Base-by-base conservation (phyloP, 1,139 yeast species). In the Blastobotrys persicus region DNA sequence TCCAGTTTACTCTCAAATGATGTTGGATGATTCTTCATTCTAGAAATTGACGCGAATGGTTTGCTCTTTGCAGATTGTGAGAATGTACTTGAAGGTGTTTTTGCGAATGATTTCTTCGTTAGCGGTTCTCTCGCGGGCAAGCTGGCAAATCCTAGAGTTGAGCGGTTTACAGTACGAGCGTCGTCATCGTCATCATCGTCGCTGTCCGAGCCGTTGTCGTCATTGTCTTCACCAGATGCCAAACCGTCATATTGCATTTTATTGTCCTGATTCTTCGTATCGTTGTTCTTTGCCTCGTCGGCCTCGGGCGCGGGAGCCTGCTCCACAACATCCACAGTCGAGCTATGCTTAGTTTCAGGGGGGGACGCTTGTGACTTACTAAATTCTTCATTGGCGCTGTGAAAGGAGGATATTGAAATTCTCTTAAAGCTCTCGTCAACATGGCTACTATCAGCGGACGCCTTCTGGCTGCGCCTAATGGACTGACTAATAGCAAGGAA, bases 101-200 rank as follows among this genome's bases (percentile, higher is more conserved):
- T 32, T 45, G 60, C 61, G 2, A 63, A 58, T 3, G 72, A 67
- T 47, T 69, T 72, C 31, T 73, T 69, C 0, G 73, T 69, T 33
- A 75, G 55, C 0, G 79, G 79, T 31, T 70, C 76, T 52, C 75
- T 64, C 5, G 71, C 69, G 0, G 79, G 79, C 42, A 75, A 59
- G 17, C 73, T 65, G 1, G 76, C 75, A 63, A 75, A 75, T 7
- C 74, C 64, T 64, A 70, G 65, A 31, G 63, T 52, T 14, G 61
- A 54, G 20, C 54, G 50, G 31, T 45, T 47, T 2, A 50, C 54
- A 1, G 57, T 56, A 1, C 57, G 52, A 7, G 54, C 44, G 14
- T 51, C 54, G 19, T 57, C 57, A 31, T 46, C 51, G 34, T 52
- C 54, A 31, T 45, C 51, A 28, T 56, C 62, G 1, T 49, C 52